These are phyloP conservation scores for Alternaria brassicae DNA, from an alignment of 2,329 filamentous ascomycete species.

Conservation along the genomic window DNA sequence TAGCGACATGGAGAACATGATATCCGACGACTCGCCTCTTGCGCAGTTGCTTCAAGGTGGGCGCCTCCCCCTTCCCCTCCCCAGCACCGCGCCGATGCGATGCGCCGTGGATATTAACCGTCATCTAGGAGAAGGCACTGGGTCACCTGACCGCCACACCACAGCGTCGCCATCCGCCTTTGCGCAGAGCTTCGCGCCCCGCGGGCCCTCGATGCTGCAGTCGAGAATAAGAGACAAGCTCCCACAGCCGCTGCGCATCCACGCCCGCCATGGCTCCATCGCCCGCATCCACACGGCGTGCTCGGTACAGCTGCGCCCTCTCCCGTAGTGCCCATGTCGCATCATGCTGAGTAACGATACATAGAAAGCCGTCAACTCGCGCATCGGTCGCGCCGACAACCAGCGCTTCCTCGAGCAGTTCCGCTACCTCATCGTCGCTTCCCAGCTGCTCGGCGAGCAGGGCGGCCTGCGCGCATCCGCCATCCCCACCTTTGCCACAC, in stretches of 20 bases:
- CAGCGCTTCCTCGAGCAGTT: slow-evolving; percentile 89
- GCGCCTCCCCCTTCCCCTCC: neutral
- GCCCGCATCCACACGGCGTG: slow-evolving; percentile 49
- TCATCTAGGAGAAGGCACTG: slow-evolving; percentile 44
- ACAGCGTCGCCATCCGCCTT: slow-evolving; percentile 12
- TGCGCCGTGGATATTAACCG: slow-evolving; percentile 29
- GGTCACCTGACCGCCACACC: slow-evolving; percentile 32
- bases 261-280: slow-evolving; percentile 47
- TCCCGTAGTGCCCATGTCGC: neutral
- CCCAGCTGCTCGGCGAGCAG: slow-evolving; percentile 78
- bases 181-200: slow-evolving; percentile 58
- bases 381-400: slow-evolving; percentile 79
- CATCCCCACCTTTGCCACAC: slow-evolving; percentile 35
- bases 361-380: slow-evolving; percentile 73
- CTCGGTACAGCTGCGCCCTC: slow-evolving; percentile 37
- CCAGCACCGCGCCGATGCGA: neutral
- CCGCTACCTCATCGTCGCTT: slow-evolving; percentile 90
- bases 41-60: slow-evolving; percentile 84
- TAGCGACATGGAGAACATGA: slow-evolving; percentile 78
- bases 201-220: slow-evolving; percentile 58
- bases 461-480: slow-evolving; percentile 48
- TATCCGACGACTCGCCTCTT: slow-evolving; percentile 86
- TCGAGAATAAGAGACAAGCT: slow-evolving; percentile 58
- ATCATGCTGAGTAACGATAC: slow-evolving; percentile 21
- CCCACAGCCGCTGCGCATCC: slow-evolving; percentile 55